Evolutionary conservation across 2,329 filamentous ascomycete genomes (phyloP).

Genomic region (Cordyceps cateniannulata): DNA sequence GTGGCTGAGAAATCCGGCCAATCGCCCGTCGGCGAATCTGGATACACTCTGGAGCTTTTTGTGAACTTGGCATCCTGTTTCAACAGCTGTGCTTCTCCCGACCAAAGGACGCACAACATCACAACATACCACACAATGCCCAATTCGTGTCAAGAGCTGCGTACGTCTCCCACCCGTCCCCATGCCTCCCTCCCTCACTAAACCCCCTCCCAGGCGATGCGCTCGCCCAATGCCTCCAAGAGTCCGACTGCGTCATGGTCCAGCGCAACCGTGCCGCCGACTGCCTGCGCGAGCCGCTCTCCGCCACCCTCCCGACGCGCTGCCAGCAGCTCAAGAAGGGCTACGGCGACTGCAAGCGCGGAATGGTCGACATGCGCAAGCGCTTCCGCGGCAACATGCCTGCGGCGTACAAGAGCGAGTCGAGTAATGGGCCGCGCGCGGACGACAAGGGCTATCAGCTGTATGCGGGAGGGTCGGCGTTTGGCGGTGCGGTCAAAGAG

Average conservation of each 20-base stretch:
- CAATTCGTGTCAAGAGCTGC: constrained; percentile 92
- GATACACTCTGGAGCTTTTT: too few relatives aligned
- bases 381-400: constrained; percentile 93
- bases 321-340: constrained; percentile 92
- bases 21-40: not conserved
- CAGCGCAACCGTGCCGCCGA: constrained; percentile 80
- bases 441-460: constrained; percentile 54
- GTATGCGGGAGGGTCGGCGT: constrained; percentile 72
- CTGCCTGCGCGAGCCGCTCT: constrained; percentile 77
- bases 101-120: not conserved
- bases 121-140: constrained; percentile 60
- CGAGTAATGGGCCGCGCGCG: constrained; percentile 32
- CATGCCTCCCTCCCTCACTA: not conserved
- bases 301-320: constrained; percentile 73
- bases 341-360: constrained; percentile 91
- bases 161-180: constrained; percentile 48
- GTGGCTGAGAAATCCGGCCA: not conserved
- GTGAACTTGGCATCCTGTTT: not conserved
- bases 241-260: constrained; percentile 94
- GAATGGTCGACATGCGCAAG: constrained; percentile 98
- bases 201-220: constrained; percentile 61
- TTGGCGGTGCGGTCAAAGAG: constrained; percentile 55
- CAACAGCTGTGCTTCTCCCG: not conserved
- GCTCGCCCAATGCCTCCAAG: constrained; percentile 88
- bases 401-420: constrained; percentile 57